Conservation (phyloP, 2,329 filamentous ascomycete genomes). For the Fusarium albosuccineum region DNA sequence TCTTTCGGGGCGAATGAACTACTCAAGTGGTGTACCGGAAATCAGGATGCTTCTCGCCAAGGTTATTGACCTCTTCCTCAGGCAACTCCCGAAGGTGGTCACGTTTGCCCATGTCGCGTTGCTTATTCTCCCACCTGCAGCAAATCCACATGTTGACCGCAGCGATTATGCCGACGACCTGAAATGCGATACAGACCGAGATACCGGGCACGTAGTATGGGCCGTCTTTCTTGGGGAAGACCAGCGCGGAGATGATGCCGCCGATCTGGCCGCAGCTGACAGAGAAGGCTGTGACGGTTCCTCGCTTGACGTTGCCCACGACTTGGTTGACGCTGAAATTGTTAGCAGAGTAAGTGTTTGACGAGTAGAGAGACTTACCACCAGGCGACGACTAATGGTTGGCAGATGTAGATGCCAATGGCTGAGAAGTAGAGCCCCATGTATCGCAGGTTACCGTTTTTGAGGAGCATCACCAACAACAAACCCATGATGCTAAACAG, state of each 20-base stretch:
- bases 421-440: conserved; percentile 47
- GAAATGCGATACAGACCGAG: conserved; percentile 47
- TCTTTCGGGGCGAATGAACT: too few relatives aligned
- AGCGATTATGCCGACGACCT: conserved; percentile 25
- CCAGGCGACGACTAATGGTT: conserved; percentile 57
- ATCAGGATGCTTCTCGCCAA: conserved; percentile 45
- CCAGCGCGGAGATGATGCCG: conserved; percentile 47
- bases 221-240: conserved; percentile 42
- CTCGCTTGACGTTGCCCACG: conserved; percentile 61
- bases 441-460: conserved; percentile 12
- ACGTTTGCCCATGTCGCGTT: conserved; percentile 51
- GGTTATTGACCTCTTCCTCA: conserved; percentile 52
- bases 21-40: not conserved
- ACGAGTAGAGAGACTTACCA: conserved; percentile 37
- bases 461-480: not conserved
- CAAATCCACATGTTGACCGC: conserved; percentile 35
- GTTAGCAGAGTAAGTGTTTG: not conserved
- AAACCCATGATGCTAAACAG: conserved; percentile 8
- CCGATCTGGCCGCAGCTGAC: conserved; percentile 60
- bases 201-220: conserved; percentile 45
- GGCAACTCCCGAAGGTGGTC: conserved; percentile 51
- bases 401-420: conserved; percentile 48
- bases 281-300: conserved; percentile 60
- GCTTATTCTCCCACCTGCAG: conserved; percentile 49
- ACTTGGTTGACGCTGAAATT: conserved; percentile 55